Conservation (phyloP, 116 monocot species). For the Posidonia oceanica region DNA sequence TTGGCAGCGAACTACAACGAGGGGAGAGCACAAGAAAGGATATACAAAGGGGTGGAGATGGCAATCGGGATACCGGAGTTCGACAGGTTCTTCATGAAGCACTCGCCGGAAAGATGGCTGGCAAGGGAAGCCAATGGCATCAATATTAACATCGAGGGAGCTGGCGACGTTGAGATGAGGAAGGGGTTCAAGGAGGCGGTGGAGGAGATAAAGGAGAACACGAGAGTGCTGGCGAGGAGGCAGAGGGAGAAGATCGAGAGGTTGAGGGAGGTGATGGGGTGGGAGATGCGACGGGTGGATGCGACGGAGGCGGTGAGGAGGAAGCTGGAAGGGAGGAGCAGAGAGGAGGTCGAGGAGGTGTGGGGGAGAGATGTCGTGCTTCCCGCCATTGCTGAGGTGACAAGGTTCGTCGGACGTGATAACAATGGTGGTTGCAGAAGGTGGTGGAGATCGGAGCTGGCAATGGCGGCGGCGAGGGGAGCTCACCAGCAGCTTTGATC, state of each 20-base stretch:
- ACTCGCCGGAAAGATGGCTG: neutral
- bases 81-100: constrained; percentile 20
- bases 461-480: neutral
- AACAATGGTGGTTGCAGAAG: neutral
- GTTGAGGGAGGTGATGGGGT: constrained; percentile 25
- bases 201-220: constrained; percentile 33
- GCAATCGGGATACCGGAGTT: constrained; percentile 73
- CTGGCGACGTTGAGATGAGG: neutral
- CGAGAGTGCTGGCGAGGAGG: constrained; percentile 35
- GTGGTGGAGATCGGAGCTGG: neutral
- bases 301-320: constrained; percentile 34
- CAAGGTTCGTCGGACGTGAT: constrained; percentile 8
- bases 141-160: neutral
- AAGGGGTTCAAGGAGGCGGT: constrained; percentile 13
- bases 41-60: constrained; percentile 28
- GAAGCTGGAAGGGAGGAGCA: constrained; percentile 17
- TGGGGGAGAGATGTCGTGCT: constrained; percentile 48
- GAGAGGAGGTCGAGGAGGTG: constrained; percentile 11
- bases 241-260: constrained; percentile 49
- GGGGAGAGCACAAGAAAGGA: neutral
- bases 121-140: neutral
- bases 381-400: constrained; percentile 34
- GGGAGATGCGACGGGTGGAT: constrained; percentile 33
- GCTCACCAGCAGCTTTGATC: neutral
- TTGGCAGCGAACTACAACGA: constrained; percentile 29